A percentile compares a stretch with the other conserved stretches of the same genome.
phyloP scores from a whole-genome alignment of 2,329 filamentous ascomycete genomes.

The Sporothrix humicola region DNA sequence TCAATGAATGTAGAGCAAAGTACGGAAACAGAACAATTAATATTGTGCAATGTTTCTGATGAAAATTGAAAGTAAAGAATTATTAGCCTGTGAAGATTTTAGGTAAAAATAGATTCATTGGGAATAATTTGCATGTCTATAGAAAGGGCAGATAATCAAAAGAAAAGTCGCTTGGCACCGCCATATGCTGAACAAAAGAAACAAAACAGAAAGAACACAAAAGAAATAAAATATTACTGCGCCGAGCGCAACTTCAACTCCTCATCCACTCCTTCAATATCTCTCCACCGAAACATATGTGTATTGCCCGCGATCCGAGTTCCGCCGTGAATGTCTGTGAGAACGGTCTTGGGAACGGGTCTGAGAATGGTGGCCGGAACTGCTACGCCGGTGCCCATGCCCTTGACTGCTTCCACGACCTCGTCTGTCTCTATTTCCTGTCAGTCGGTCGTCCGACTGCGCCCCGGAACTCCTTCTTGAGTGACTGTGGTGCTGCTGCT shows the following conservation, averaged over 20 bases:
- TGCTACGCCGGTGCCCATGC: conserved; percentile 2
- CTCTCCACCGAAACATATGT: conserved; percentile 13
- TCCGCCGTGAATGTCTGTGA: background rate
- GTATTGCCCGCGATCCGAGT: background rate
- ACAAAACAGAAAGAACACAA: background rate
- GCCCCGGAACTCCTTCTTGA: conserved; percentile 19
- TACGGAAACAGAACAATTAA: too few relatives aligned
- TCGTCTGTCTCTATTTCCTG: background rate
- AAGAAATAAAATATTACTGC: background rate
- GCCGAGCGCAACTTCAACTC: background rate
- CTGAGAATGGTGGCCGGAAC: background rate
- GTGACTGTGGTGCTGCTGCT: background rate
- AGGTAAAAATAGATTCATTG: background rate
- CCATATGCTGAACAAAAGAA: background rate
- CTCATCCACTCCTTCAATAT: background rate
- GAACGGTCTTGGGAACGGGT: background rate
- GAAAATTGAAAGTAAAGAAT: too few relatives aligned
- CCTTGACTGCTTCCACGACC: background rate
- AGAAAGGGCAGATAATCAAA: background rate
- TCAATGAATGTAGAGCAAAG: background rate
- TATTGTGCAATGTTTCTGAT: too few relatives aligned
- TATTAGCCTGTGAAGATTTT: too few relatives aligned
- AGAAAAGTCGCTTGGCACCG: conserved; percentile 12
- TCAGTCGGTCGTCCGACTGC: background rate
- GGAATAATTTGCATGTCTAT: conserved; percentile 10